phyloP scores from a whole-genome alignment of 352 stramenopile species.

The Pseudoperonospora humuli region DNA sequence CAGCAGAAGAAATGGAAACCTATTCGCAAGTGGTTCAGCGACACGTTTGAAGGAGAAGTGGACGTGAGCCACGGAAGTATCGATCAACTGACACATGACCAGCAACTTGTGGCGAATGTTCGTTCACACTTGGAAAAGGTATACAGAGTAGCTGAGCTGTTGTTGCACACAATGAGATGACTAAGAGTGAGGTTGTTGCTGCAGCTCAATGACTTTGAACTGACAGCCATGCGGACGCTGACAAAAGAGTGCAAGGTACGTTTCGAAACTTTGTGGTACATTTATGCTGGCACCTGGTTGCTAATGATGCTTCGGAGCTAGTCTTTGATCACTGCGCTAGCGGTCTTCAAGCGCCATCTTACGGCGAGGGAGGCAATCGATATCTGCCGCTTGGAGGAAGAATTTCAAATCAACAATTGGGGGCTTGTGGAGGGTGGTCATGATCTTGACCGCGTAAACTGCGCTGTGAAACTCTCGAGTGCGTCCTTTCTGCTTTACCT shows the following conservation, averaged over 20 bases:
- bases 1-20: slow-evolving; percentile 84
- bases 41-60: slow-evolving; percentile 64
- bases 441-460: slow-evolving; percentile 85
- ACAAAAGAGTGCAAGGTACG: slow-evolving; percentile 84
- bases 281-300: not conserved
- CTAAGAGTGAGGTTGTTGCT: slow-evolving; percentile 2
- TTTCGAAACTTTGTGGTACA: not conserved
- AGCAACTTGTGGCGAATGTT: slow-evolving; percentile 54
- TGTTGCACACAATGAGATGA: not conserved
- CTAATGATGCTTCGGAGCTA: slow-evolving; percentile 8
- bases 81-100: slow-evolving; percentile 47
- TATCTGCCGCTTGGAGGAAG: slow-evolving; percentile 74
- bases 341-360: slow-evolving; percentile 79
- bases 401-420: slow-evolving; percentile 87
- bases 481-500: slow-evolving; percentile 81
- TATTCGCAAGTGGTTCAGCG: slow-evolving; percentile 76
- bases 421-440: slow-evolving; percentile 84
- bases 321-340: slow-evolving; percentile 78
- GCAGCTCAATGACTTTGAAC: slow-evolving; percentile 65
- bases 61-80: slow-evolving; percentile 82
- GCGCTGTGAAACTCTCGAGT: slow-evolving; percentile 71
- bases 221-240: slow-evolving; percentile 60
- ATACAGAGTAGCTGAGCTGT: not conserved
- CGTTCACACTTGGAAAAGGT: slow-evolving; percentile 56
- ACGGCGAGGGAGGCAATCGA: slow-evolving; percentile 82